phyloP scores from a whole-genome alignment of 2,329 filamentous ascomycete genomes.

The Chaetothyriales sp. region DNA sequence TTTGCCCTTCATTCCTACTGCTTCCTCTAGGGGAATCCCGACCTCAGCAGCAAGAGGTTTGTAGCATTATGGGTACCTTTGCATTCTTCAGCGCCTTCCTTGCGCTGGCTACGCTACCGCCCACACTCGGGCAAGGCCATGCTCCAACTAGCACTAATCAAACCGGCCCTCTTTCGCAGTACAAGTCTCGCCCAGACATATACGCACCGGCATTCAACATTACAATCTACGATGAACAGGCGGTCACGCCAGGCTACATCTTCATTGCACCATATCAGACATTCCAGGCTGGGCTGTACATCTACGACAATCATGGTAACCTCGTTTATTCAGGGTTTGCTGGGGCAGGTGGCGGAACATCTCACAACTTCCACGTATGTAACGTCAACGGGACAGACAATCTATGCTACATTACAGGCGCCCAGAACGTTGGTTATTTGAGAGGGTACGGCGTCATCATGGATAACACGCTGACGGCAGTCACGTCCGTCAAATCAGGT shows the following conservation, averaged over 20 bases:
- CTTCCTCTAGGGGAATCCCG: not conserved
- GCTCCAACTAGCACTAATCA: constrained; percentile 5
- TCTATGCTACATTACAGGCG: constrained; percentile 39
- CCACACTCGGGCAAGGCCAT: constrained; percentile 4
- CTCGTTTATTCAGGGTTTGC: constrained; percentile 40
- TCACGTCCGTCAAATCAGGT: constrained; percentile 8
- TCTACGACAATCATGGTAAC: constrained; percentile 39
- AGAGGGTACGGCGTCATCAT: constrained; percentile 40
- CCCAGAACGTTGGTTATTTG: constrained; percentile 39
- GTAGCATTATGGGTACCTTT: not conserved
- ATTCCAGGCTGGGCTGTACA: constrained; percentile 37
- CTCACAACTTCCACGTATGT: constrained; percentile 37
- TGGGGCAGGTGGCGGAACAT: constrained; percentile 34
- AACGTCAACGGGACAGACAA: constrained; percentile 35
- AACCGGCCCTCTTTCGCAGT: constrained; percentile 12
- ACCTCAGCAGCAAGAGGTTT: not conserved
- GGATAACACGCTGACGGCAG: constrained; percentile 25
- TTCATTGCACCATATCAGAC: constrained; percentile 39
- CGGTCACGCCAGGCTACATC: constrained; percentile 35
- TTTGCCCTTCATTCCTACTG: not conserved
- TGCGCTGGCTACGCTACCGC: not conserved
- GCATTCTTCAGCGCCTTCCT: not conserved
- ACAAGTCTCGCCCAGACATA: constrained; percentile 26
- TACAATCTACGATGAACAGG: constrained; percentile 15
- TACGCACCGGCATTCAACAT: constrained; percentile 26